Conservation (phyloP, 148 eudicot species). For the Rhododendron mucronatum region DNA sequence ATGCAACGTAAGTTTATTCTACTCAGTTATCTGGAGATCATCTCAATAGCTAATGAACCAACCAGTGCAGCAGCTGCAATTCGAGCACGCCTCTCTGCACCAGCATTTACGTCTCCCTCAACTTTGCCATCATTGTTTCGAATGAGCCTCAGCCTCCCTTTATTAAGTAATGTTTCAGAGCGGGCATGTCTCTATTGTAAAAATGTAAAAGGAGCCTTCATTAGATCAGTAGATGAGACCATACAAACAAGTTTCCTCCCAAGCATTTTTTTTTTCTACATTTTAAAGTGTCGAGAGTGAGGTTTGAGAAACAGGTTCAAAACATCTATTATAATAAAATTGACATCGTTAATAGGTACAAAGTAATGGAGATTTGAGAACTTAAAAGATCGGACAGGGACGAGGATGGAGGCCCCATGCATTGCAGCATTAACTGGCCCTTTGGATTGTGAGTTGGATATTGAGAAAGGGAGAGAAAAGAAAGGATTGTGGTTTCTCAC, state of each 20-base stretch:
- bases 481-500: not conserved
- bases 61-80: constrained; percentile 60
- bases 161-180: constrained; percentile 56
- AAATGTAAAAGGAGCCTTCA: not conserved
- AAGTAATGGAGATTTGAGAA: not conserved
- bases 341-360: not conserved
- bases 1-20: not conserved
- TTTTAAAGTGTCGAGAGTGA: not conserved
- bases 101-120: constrained; percentile 51
- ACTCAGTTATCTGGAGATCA: not conserved
- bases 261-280: not conserved
- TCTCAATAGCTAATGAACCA: constrained; percentile 4
- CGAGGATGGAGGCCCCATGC: no score
- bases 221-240: not conserved
- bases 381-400: not conserved
- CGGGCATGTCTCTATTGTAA: constrained; percentile 64
- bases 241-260: not conserved
- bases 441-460: not conserved
- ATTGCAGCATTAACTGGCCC: not conserved
- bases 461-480: not conserved
- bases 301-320: not conserved
- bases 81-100: constrained; percentile 65
- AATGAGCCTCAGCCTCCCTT: constrained; percentile 74
- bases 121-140: constrained; percentile 75
- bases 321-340: not conserved